Percentiles rank a stretch among this genome's conserved stretches.
Conservation (phyloP, 345 rosid genomes). For the Erodium maritimum region DNA sequence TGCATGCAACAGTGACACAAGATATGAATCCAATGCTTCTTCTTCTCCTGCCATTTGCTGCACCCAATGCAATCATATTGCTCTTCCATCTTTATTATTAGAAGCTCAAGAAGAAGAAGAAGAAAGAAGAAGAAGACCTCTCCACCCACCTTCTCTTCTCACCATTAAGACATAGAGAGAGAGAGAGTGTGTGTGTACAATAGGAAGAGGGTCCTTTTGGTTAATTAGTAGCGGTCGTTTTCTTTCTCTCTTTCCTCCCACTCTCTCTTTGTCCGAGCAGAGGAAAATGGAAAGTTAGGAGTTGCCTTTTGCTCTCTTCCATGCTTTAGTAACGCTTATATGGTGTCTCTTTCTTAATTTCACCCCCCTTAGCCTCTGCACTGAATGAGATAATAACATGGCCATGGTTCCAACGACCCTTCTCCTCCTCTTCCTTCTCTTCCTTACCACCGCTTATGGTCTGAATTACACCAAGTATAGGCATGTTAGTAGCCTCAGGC, state of each 20-base stretch:
- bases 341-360: background rate
- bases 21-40: background rate
- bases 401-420: conserved; percentile 8
- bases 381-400: conserved; percentile 34
- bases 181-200: too few relatives aligned
- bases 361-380: conserved; percentile 11
- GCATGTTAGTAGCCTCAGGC: conserved; percentile 64
- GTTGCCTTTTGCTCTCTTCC: background rate
- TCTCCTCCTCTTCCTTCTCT: conserved; percentile 7
- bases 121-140: background rate
- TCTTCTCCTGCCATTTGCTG: background rate
- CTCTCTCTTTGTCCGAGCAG: background rate
- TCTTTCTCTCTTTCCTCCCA: background rate
- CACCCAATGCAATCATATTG: background rate
- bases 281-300: background rate
- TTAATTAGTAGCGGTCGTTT: background rate
- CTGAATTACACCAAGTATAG: conserved; percentile 40
- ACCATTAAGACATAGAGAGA: too few relatives aligned
- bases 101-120: too few relatives aligned
- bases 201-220: too few relatives aligned
- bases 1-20: too few relatives aligned
- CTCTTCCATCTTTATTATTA: too few relatives aligned
- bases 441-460: conserved; percentile 19
- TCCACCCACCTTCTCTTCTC: background rate
- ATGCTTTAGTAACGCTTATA: background rate